Evolutionary conservation across 2,329 filamentous ascomycete species (phyloP).

Genomic region (Fusarium miscanthi): DNA sequence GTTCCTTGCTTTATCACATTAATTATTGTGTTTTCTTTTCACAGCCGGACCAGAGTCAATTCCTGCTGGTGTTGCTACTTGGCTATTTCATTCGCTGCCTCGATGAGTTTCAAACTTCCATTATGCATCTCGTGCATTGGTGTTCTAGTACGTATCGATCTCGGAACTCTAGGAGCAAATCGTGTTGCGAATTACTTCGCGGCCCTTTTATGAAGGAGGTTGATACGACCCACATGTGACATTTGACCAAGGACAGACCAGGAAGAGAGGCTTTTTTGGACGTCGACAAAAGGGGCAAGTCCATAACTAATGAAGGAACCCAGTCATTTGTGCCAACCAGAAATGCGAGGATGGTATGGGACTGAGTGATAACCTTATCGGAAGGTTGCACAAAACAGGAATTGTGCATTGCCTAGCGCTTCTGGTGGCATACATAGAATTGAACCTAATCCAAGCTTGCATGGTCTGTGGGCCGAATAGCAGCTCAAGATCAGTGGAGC

Average conservation of each 20-base stretch:
- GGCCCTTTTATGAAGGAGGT: conserved; percentile 38
- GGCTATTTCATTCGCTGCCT: neutral
- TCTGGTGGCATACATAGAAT: neutral
- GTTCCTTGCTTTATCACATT: conserved; percentile 8
- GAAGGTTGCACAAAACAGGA: conserved; percentile 24
- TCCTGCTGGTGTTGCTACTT: neutral
- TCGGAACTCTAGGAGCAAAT: conserved; percentile 17
- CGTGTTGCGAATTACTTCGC: conserved; percentile 28
- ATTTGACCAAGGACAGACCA: conserved; percentile 16
- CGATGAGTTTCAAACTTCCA: neutral
- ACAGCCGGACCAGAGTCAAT: neutral
- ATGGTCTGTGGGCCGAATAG: neutral
- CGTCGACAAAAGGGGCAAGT: conserved; percentile 29
- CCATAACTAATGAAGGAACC: conserved; percentile 37
- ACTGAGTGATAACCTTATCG: conserved; percentile 28
- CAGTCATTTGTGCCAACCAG: conserved; percentile 15
- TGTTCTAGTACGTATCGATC: neutral
- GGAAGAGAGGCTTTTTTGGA: conserved; percentile 8
- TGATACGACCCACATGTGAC: conserved; percentile 31
- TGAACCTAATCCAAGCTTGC: neutral
- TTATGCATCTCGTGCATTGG: conserved; percentile 17
- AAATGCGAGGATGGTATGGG: neutral
- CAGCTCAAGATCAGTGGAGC: conserved; percentile 7
- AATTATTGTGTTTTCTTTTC: conserved; percentile 11
- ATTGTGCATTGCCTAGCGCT: conserved; percentile 10